Conservation (phyloP, 208 protist genomes). For the Willaertia magna region DNA sequence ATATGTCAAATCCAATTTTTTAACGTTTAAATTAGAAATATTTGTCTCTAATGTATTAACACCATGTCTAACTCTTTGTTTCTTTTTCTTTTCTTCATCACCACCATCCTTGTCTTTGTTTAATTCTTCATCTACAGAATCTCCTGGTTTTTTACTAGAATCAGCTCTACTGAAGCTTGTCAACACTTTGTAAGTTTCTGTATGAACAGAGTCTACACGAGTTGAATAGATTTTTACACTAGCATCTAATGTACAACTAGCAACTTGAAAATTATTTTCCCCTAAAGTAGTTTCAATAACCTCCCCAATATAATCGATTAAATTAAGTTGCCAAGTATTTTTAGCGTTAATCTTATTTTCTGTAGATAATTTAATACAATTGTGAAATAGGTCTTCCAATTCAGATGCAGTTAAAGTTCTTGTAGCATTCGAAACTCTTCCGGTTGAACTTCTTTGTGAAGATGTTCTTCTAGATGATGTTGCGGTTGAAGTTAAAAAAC, state of each 20-base stretch:
- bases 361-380: slow-evolving; percentile 40
- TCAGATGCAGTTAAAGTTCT: not conserved
- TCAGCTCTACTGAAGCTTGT: slow-evolving; percentile 25
- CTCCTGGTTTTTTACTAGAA: not conserved
- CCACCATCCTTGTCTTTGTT: slow-evolving; percentile 11
- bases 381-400: slow-evolving; percentile 34
- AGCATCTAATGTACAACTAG: slow-evolving; percentile 46
- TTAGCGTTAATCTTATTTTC: slow-evolving; percentile 61
- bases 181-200: slow-evolving; percentile 46
- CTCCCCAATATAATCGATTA: slow-evolving; percentile 60
- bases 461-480: not conserved
- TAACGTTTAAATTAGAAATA: slow-evolving; percentile 28
- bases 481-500: not conserved
- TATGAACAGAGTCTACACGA: slow-evolving; percentile 57
- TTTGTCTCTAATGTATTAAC: slow-evolving; percentile 39
- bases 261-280: slow-evolving; percentile 44
- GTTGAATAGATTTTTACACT: slow-evolving; percentile 57
- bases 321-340: slow-evolving; percentile 52
- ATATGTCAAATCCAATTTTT: slow-evolving; percentile 33
- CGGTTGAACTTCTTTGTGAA: too few species aligned
- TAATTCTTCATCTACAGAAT: slow-evolving; percentile 8
- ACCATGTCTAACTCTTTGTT: not conserved
- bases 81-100: slow-evolving; percentile 2
- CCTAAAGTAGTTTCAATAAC: slow-evolving; percentile 29
- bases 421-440: not conserved